phyloP scores from a whole-genome alignment of 1,139 yeast genomes.

The Scheffersomyces stambukii region DNA sequence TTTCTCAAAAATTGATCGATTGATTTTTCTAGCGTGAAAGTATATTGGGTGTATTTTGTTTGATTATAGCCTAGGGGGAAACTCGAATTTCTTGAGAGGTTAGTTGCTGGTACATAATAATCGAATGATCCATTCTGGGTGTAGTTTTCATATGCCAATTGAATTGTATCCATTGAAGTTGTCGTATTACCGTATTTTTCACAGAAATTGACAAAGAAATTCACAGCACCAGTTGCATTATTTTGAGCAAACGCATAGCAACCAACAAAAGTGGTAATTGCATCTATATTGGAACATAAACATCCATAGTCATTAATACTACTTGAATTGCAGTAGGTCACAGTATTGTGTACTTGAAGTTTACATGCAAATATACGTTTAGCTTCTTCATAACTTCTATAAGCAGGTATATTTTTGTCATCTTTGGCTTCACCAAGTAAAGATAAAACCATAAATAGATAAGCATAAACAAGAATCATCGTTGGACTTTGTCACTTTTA shows the following conservation, averaged over 20 bases:
- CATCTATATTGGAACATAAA: constrained; percentile 11
- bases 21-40: constrained; percentile 4
- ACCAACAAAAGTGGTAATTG: constrained; percentile 14
- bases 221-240: constrained; percentile 4
- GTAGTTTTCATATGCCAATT: constrained; percentile 15
- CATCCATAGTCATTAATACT: constrained; percentile 8
- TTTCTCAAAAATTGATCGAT: constrained; percentile 25
- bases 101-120: constrained; percentile 16
- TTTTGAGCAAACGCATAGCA: constrained; percentile 8
- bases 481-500: constrained; percentile 1
- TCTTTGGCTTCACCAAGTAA: constrained; percentile 1
- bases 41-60: constrained; percentile 1
- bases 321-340: constrained; percentile 12
- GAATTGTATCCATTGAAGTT: constrained; percentile 13
- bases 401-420: constrained; percentile 1
- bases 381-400: constrained; percentile 3
- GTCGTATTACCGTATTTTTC: constrained; percentile 8
- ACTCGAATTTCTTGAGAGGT: constrained; percentile 8
- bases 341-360: constrained; percentile 7
- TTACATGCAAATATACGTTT: constrained; percentile 5
- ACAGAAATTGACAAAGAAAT: constrained; percentile 11
- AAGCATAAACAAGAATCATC: not conserved
- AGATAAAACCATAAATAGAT: not conserved
- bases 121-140: constrained; percentile 14
- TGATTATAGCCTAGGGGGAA: not conserved